Evolutionary conservation across 805 yeast genomes (phyloP), one percentile per base, ranked within the genome.

Genomic region (Schwanniomyces pseudopolymorphus): DNA sequence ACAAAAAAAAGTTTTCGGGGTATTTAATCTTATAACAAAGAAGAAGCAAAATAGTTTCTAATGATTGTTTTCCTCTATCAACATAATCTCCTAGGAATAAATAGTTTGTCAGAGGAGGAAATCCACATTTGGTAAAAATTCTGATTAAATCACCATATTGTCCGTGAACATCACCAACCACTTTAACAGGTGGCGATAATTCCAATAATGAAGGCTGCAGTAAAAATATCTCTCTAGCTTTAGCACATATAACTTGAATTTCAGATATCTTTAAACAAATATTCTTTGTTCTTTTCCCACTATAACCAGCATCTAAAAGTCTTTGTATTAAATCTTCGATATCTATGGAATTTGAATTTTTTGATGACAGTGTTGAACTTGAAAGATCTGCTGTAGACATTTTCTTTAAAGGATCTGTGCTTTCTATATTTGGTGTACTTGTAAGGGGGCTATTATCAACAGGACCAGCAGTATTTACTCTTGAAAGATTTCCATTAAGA

Each of bases 121-220:
- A 89, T 19, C 99, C 99, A 72, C 98, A 91, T 71, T 90, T 86
- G 46, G 96, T 89, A 68, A 94, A 89, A 49, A 94, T 78, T 54
- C 99, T 80, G 53, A 94, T 81, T 51, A 94, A 74, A 68, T 94
- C 99, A 43, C 87, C 87, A 63, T 85, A 94, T 67, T 94, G 99
- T 25, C 99, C 99, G 67, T 94, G 99, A 25, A 94, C 96, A 64
- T 94, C 99, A 40, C 95, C 95, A 4, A 87, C 95, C 19, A 87
- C 87, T 63, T 87, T 87, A 19, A 87, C 94, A 0, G 95, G 94
- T 2, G 94, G 88, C 37, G 88, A 81, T 50, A 92, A 74, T 64
- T 94, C 98, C 48, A 92, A 73, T 43, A 92, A 69, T 4, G 97
- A 79, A 5, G 99, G 99, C 64, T 94, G 98, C 45, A 87, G 80